Percentiles rank a stretch among this genome's conserved stretches.
These are phyloP conservation scores for Piromyces sp. DNA, from an alignment of 192 early-diverging fungal species.

Conservation along the genomic window DNA sequence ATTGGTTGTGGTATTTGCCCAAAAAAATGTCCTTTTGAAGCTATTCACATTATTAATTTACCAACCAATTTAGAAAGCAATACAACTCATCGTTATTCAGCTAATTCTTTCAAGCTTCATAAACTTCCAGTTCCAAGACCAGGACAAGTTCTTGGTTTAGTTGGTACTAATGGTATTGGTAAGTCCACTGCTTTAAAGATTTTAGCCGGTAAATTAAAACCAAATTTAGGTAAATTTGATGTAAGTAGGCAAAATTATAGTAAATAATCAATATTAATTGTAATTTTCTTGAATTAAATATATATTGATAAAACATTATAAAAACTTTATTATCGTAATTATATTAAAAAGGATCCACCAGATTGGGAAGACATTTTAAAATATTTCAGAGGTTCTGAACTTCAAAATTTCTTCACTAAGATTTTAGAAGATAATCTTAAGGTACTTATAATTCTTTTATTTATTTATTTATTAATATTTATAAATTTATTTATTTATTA, in stretches of 20 bases:
- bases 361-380: slow-evolving; percentile 94
- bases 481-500: too few species aligned
- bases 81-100: slow-evolving; percentile 87
- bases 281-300: background rate
- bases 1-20: slow-evolving; percentile 97
- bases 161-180: slow-evolving; percentile 87
- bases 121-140: slow-evolving; percentile 84
- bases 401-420: slow-evolving; percentile 98
- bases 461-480: too few species aligned
- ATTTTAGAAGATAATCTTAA: slow-evolving; percentile 89
- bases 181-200: slow-evolving; percentile 92
- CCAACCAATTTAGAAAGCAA: slow-evolving; percentile 87
- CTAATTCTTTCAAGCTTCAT: slow-evolving; percentile 97
- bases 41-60: slow-evolving; percentile 91
- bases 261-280: too few species aligned
- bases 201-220: slow-evolving; percentile 82
- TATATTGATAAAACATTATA: too few species aligned
- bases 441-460: slow-evolving; percentile 6
- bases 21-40: slow-evolving; percentile 95
- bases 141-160: slow-evolving; percentile 89
- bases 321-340: background rate
- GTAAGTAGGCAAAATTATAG: slow-evolving; percentile 12
- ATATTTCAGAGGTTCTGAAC: slow-evolving; percentile 87
- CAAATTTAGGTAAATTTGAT: slow-evolving; percentile 75
- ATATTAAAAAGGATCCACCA: slow-evolving; percentile 38